Conservation (phyloP, 768 basidiomycete species). For the Podaxis mareebaensis region DNA sequence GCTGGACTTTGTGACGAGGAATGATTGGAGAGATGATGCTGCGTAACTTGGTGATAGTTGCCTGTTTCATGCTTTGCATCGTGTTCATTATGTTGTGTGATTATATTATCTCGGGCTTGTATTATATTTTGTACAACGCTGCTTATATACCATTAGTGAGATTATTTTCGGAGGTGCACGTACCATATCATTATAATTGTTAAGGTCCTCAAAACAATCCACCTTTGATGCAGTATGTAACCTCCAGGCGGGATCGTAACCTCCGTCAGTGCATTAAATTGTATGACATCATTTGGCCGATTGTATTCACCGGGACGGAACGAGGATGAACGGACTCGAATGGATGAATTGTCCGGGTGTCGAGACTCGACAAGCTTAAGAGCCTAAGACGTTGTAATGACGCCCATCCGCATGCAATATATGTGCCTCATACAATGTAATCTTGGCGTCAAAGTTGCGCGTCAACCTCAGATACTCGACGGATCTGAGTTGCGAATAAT, state of each 20-base stretch:
- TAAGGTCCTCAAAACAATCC: no score
- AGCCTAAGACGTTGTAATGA: no score
- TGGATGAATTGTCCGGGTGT: neutral
- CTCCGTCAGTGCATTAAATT: neutral
- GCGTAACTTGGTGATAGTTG: neutral
- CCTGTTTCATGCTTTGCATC: neutral
- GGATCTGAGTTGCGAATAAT: no score
- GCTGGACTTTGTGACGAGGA: conserved; percentile 58
- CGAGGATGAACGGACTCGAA: neutral
- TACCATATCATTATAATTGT: no score
- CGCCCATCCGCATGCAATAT: no score
- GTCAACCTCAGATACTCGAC: no score
- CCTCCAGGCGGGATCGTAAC: no score
- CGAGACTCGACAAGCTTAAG: neutral
- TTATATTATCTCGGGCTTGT: neutral
- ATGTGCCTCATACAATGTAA: no score
- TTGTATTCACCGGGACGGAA: neutral
- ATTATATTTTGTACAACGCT: neutral
- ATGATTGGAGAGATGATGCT: conserved; percentile 21
- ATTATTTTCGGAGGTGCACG: neutral
- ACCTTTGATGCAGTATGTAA: no score
- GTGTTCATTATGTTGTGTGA: neutral
- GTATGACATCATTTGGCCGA: neutral
- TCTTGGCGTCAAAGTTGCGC: no score
- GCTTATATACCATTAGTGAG: neutral